Evolutionary conservation across 2,329 filamentous ascomycete genomes (phyloP), one percentile per base, ranked within the genome.

Genomic region (Hypoxylon sp.): DNA sequence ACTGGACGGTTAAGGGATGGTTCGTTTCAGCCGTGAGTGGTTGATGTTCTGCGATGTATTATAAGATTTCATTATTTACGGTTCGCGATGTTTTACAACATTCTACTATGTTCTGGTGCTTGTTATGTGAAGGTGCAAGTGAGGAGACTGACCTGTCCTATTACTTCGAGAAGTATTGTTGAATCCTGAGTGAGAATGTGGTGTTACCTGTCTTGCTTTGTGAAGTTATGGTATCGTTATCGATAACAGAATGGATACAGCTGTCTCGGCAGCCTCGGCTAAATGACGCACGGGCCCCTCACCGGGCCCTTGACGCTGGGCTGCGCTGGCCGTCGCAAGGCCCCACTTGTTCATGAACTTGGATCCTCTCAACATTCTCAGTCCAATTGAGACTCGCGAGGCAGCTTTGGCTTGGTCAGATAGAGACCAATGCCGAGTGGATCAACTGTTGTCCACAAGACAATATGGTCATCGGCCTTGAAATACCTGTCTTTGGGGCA

Each of bases 401-500:
- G 8, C 7, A 41, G 5, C 7, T 21, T 41, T 11, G 37, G 8
- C 37, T 41, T 41, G 16, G 37, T 21, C 37, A 2, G 7, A 21
- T 19, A 19, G 37, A 16, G 37, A 11, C 8, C 37, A 14, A 41
- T 41, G 37, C 37, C 8, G 3, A 11, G 37, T 9, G 8, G 5
- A 21, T 11, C 14, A 3, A 53, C 9, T 4, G 2, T 29, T 29
- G 3, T 1, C 5, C 7, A 8, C 4, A 12, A 11, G 23, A 12
- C 2, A 63, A 48, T 54, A 72, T 72, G 68, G 43, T 54, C 1
- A 70, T 74, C 34, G 76, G 76, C 14, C 80, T 88, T 16, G 86
- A 88, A 71, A 78, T 87, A 45, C 85, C 86, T 59, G 81, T 85
- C 70, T 88, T 88, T 75, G 83, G 83, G 41, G 73, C 79, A 23